These are phyloP conservation scores for Stephanodiscus triporus DNA, from an alignment of 108 stramenopile genomes.

Conservation along the genomic window DNA sequence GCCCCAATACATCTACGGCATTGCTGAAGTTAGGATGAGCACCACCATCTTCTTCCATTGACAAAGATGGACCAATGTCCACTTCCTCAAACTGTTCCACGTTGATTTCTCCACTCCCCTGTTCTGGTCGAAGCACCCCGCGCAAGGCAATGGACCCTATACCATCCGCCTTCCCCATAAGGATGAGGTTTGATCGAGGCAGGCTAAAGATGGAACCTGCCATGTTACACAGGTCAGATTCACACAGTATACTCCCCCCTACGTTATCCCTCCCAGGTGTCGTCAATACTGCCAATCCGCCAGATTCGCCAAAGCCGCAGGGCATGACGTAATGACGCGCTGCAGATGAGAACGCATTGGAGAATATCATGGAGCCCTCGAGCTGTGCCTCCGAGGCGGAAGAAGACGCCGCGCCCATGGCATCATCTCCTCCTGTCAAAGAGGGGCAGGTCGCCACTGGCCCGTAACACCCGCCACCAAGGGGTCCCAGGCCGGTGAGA, in stretches of 20 bases:
- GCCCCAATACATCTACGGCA: slow-evolving; percentile 31
- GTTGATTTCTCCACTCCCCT: slow-evolving; percentile 12
- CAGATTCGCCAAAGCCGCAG: slow-evolving; percentile 82
- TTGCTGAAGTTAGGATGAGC: slow-evolving; percentile 17
- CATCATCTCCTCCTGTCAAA: slow-evolving; percentile 24
- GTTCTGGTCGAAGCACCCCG: slow-evolving; percentile 25
- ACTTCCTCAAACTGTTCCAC: slow-evolving; percentile 55
- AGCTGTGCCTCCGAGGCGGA: slow-evolving; percentile 3
- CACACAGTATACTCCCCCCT: slow-evolving; percentile 2
- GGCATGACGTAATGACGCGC: slow-evolving; percentile 69
- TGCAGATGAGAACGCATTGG: slow-evolving; percentile 42
- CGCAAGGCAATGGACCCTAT: slow-evolving; percentile 35
- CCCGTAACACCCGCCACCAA: slow-evolving; percentile 76
- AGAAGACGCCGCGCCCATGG: neutral
- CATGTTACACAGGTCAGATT: slow-evolving; percentile 23
- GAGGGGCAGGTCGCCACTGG: slow-evolving; percentile 52
- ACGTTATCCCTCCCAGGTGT: slow-evolving; percentile 66
- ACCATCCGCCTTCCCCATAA: slow-evolving; percentile 57
- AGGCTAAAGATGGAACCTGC: slow-evolving; percentile 60
- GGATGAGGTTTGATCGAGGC: slow-evolving; percentile 55
- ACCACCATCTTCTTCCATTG: slow-evolving; percentile 21
- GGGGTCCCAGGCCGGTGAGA: slow-evolving; percentile 76
- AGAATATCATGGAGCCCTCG: slow-evolving; percentile 17
- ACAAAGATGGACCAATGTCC: slow-evolving; percentile 6
- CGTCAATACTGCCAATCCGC: slow-evolving; percentile 72